phyloP scores from a whole-genome alignment of 2,329 filamentous ascomycete species.

The Penicillium sclerotiorum region DNA sequence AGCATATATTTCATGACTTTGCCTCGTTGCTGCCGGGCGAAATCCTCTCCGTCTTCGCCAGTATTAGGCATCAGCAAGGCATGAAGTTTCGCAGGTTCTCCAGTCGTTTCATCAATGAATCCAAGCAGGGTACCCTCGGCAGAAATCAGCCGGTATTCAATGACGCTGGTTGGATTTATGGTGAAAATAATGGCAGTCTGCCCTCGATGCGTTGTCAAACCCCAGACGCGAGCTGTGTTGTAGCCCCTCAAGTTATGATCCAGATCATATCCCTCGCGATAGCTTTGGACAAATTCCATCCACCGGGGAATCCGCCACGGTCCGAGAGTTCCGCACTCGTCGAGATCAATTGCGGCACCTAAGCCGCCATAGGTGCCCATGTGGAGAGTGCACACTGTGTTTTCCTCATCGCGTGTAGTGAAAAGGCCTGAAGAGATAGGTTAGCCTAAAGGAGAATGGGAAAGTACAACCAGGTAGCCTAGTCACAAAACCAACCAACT shows the following conservation, averaged over 20 bases:
- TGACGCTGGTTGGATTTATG: conserved; percentile 59
- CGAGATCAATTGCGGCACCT: conserved; percentile 19
- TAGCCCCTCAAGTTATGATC: conserved; percentile 54
- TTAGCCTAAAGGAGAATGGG: too few species aligned
- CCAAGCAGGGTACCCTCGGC: conserved; percentile 48
- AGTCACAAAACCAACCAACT: too few species aligned
- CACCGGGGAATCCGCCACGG: conserved; percentile 25
- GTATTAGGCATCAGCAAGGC: neutral
- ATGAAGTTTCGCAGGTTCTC: conserved; percentile 4
- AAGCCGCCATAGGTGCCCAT: conserved; percentile 35
- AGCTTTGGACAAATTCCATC: conserved; percentile 33
- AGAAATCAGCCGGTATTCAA: conserved; percentile 57
- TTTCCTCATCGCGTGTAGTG: conserved; percentile 13
- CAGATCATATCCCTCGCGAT: conserved; percentile 50
- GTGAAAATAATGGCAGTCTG: conserved; percentile 54
- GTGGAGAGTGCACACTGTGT: conserved; percentile 27
- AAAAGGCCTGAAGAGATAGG: conserved; percentile 28
- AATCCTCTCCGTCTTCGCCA: conserved; percentile 11
- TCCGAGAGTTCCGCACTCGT: neutral
- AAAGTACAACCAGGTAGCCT: too few species aligned
- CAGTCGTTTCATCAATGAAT: conserved; percentile 31
- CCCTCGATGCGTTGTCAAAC: conserved; percentile 53
- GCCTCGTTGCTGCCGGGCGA: conserved; percentile 22
- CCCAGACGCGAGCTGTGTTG: conserved; percentile 56
- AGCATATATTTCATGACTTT: conserved; percentile 34